Base-by-base conservation (phyloP, 768 basidiomycete species). In the Daedalea quercina region DNA sequence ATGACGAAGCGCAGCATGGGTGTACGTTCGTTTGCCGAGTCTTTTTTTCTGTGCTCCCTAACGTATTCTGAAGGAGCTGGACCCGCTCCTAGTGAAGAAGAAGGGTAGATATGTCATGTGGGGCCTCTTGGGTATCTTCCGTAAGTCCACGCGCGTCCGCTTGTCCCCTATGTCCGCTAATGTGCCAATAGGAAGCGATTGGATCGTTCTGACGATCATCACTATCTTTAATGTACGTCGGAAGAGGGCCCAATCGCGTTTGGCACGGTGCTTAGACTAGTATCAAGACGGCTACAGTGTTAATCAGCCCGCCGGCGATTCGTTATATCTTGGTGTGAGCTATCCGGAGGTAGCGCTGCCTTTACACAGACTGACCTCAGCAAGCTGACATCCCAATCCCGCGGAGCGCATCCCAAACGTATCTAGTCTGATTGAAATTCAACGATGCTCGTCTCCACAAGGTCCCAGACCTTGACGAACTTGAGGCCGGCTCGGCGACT, bases 401-500 rank as follows among this genome's bases (percentile, higher is more conserved):
- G n/a, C n/a, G n/a, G n/a, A n/a, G n/a, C n/a, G n/a, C n/a, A n/a
- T n/a, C n/a, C n/a, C n/a, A n/a, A n/a, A n/a, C n/a, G n/a, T n/a
- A n/a, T n/a, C n/a, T n/a, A n/a, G n/a, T n/a, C n/a, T 31, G 23
- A 44, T 26, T 33, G 9, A 22, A 49, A 70, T 52, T 75, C 68
- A 1, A 70, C 61, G 12, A 73, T 35, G 9, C 63, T 63, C 9
- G 61, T 64, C 55, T 72, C 72, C 3, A 69, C 72, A 11, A 61
- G 45, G 26, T 66, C 63, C 71, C 72, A 74, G 11, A 72, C 52
- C 51, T 71, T 72, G 19, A 65, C 68, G 46, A 74, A 71, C 24
- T 65, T 56, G 45, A 75, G 56, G 3, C 67, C 71, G 15, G 67
- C 63, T 17, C 52, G 54, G 52, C 47, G 15, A 17, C 48, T 57